phyloP scores from a whole-genome alignment of 179 eudicot species.

The Silene vulgaris region DNA sequence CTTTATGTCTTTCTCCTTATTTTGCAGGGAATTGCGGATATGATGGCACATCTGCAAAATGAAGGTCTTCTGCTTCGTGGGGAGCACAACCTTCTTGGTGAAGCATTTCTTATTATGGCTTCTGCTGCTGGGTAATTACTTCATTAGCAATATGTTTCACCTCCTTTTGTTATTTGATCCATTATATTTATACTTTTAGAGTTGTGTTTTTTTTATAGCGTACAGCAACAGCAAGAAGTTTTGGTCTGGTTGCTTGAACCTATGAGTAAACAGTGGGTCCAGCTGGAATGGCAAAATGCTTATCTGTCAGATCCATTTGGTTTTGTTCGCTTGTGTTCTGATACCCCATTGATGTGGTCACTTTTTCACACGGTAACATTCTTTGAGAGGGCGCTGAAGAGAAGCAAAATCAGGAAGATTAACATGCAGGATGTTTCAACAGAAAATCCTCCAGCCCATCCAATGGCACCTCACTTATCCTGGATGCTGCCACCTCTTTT shows the following conservation, averaged over 20 bases:
- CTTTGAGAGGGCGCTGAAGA: slow-evolving; percentile 93
- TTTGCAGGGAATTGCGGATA: slow-evolving; percentile 81
- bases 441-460: slow-evolving; percentile 47
- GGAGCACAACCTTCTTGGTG: slow-evolving; percentile 91
- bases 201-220: slow-evolving; percentile 36
- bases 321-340: slow-evolving; percentile 71
- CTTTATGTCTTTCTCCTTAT: slow-evolving; percentile 14
- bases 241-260: slow-evolving; percentile 97
- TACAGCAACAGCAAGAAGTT: slow-evolving; percentile 96
- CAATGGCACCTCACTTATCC: slow-evolving; percentile 81
- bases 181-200: neutral
- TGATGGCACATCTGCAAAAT: slow-evolving; percentile 71
- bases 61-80: slow-evolving; percentile 90
- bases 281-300: slow-evolving; percentile 80
- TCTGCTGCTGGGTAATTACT: slow-evolving; percentile 78
- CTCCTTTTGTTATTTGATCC: slow-evolving; percentile 6
- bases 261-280: slow-evolving; percentile 81
- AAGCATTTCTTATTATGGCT: slow-evolving; percentile 93
- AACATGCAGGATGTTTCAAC: slow-evolving; percentile 42
- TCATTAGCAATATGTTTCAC: slow-evolving; percentile 5
- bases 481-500: slow-evolving; percentile 99
- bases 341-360: slow-evolving; percentile 88
- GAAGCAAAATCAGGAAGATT: slow-evolving; percentile 67
- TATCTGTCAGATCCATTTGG: slow-evolving; percentile 81
- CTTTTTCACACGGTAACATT: slow-evolving; percentile 89